Percentiles rank a stretch among this genome's conserved stretches.
phyloP scores from a whole-genome alignment of 2,329 filamentous ascomycete species.

The Eutypa lata region DNA sequence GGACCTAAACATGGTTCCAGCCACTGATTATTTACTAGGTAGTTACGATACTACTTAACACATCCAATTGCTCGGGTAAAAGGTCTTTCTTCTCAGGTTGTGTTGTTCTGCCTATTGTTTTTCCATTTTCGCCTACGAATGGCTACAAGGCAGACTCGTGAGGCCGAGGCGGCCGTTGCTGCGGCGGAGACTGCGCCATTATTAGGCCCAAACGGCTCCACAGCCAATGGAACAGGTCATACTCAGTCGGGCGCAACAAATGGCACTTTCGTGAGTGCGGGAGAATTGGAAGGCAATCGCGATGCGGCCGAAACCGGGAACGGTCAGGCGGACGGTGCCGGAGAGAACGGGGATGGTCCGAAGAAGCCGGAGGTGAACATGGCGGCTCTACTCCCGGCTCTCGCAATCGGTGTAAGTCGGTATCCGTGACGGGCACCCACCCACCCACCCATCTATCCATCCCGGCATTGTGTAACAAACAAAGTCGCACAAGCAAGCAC shows the following conservation, averaged over 20 bases:
- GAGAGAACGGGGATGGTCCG: conserved; percentile 20
- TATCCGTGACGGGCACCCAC: background rate
- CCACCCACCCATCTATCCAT: background rate
- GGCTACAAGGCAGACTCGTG: conserved; percentile 5
- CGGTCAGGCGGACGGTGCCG: conserved; percentile 25
- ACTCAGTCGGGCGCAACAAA: conserved; percentile 6
- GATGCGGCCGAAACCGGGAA: conserved; percentile 10
- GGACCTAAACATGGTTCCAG: too few species aligned
- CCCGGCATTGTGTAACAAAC: background rate
- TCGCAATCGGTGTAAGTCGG: conserved; percentile 24
- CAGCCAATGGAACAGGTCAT: conserved; percentile 7
- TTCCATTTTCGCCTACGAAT: conserved; percentile 4
- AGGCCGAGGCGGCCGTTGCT: conserved; percentile 7
- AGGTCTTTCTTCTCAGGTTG: too few species aligned
- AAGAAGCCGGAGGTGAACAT: conserved; percentile 20
- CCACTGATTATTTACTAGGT: too few species aligned
- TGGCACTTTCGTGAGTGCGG: conserved; percentile 14
- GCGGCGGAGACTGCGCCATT: conserved; percentile 23
- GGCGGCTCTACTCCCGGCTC: conserved; percentile 23
- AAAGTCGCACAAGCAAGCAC: too few species aligned
- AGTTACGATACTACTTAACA: too few species aligned
- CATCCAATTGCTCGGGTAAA: too few species aligned
- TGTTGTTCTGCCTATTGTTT: background rate
- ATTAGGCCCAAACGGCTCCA: conserved; percentile 14
- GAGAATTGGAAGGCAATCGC: conserved; percentile 1